Conservation (phyloP, 108 stramenopile genomes). For the Aurantiochytrium sp. region DNA sequence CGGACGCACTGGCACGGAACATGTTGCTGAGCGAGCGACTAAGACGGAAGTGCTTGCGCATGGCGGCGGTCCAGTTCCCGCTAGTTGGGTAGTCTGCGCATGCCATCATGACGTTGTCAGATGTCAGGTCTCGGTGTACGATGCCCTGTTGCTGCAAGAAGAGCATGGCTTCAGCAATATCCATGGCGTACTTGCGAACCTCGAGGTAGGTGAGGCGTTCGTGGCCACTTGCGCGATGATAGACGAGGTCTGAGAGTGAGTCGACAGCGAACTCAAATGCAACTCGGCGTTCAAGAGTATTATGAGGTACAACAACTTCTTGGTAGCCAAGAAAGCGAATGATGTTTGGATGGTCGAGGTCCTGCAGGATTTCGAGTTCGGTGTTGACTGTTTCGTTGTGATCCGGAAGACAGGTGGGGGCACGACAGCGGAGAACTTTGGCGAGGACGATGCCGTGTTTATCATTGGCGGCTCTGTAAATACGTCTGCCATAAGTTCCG, state of each 20-base stretch:
- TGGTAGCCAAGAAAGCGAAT: not conserved
- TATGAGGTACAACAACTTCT: not conserved
- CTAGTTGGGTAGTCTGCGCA: not conserved
- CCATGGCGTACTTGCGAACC: not conserved
- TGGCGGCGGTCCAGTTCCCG: not conserved
- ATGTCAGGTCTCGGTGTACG: not conserved
- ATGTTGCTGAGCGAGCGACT: not conserved
- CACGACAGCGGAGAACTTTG: not conserved
- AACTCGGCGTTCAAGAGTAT: not conserved
- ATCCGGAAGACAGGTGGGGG: not conserved
- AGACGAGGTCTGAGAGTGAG: not conserved
- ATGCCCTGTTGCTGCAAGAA: not conserved
- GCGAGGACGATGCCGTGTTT: not conserved
- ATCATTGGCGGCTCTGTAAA: not conserved
- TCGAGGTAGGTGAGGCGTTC: not conserved
- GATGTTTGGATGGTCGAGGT: not conserved
- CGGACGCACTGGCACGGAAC: not conserved
- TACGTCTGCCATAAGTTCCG: not conserved
- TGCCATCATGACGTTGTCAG: not conserved
- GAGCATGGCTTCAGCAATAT: not conserved
- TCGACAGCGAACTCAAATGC: constrained; percentile 14
- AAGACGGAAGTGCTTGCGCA: not conserved
- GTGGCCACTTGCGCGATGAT: not conserved
- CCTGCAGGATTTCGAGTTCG: constrained; percentile 1
- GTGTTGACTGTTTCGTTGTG: not conserved